Evolutionary conservation across 352 stramenopile species (phyloP).

Genomic region (Saprolegnia parasitica): DNA sequence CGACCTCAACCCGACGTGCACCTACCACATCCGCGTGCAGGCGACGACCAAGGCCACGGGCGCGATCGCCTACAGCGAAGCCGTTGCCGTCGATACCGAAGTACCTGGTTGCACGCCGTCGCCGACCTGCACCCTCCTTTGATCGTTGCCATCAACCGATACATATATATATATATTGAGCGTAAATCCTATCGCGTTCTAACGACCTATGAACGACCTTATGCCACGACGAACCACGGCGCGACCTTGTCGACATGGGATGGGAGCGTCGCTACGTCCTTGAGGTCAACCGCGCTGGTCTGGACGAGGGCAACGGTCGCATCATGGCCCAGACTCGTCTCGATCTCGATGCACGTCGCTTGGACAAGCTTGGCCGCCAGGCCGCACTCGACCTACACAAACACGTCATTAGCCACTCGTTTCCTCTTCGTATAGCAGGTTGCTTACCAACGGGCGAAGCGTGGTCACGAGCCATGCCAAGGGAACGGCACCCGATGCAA

Average conservation of each 20-base stretch:
- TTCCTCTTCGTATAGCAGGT: not conserved
- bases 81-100: slow-evolving; percentile 81
- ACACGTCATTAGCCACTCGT: not conserved
- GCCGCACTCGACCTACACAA: not conserved
- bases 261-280: not conserved
- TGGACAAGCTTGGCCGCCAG: slow-evolving; percentile 8
- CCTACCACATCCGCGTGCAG: slow-evolving; percentile 82
- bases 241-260: not conserved
- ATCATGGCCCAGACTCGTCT: not conserved
- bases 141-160: not conserved
- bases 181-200: not conserved
- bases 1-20: slow-evolving; percentile 83
- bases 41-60: slow-evolving; percentile 37
- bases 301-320: not conserved
- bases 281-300: not conserved
- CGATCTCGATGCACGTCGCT: not conserved
- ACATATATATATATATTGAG: not conserved
- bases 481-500: not conserved
- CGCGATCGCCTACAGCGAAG: slow-evolving; percentile 52
- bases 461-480: slow-evolving; percentile 6
- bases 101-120: slow-evolving; percentile 76
- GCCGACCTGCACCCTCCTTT: slow-evolving; percentile 41
- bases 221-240: slow-evolving; percentile 21
- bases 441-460: not conserved
- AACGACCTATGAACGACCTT: not conserved